Evolutionary conservation across 1,284 basidiomycete genomes (phyloP), one percentile per base, ranked within the genome.

Genomic region (Tremellales sp.): DNA sequence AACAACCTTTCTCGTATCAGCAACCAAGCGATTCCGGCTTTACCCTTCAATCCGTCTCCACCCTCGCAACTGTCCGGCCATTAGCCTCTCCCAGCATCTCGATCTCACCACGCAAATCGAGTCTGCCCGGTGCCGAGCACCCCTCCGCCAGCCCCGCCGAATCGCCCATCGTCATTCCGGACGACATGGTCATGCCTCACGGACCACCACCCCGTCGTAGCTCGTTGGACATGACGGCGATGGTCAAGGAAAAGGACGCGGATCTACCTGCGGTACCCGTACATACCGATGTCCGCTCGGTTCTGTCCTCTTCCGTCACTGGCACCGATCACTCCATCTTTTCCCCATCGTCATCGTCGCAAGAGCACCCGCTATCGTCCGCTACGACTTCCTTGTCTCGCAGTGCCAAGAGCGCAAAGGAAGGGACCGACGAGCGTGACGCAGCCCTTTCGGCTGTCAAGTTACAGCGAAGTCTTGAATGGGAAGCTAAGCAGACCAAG

Each of bases 331-430:
- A 61, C 3, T 57, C 59, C 35, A 57, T 57, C 31, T 63, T 70
- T 48, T 72, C 71, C 0, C 66, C 71, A 1, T 61, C 65, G 24
- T 52, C 54, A 1, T 61, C 63, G 17, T 63, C 65, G 10, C 59
- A 64, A 24, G 63, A 61, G 26, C 62, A 68, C 35, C 62, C 67
- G 8, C 51, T 73, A 2, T 70, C 72, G 3, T 75, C 73, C 7
- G 70, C 73, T 5, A 71, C 67, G 15, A 75, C 73, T 8, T 73
- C 70, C 7, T 55, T 75, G 2, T 75, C 73, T 1, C 59, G 72
- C 11, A 67, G 61, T 37, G 67, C 66, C 17, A 72, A 72, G 48
- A 68, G 62, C 47, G 66, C 64, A 21, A 68, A 64, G 40, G 69
- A 73, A 35, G 64, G 64, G 12, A 47, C 40, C 26, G 51, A 61